These are phyloP conservation scores for Farysia itapuensis DNA, from an alignment of 1,284 basidiomycete genomes.

Conservation along the genomic window DNA sequence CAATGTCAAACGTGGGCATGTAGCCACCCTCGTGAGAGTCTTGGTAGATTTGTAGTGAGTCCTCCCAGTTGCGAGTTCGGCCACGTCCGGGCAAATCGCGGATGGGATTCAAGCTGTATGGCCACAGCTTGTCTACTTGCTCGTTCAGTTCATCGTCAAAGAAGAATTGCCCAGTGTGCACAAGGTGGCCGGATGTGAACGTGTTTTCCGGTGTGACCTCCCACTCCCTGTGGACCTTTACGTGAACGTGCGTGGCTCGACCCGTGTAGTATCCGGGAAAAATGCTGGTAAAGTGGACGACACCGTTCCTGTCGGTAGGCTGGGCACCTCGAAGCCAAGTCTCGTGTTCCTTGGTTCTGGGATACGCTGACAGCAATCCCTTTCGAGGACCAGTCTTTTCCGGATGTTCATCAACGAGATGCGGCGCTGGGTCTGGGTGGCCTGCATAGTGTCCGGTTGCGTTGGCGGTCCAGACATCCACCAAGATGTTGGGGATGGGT, in stretches of 20 bases:
- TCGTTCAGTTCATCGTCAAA: constrained; percentile 68
- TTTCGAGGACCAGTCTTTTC: constrained; percentile 57
- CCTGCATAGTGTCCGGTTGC: constrained; percentile 62
- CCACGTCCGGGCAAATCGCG: constrained; percentile 53
- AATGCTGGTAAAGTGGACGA: constrained; percentile 69
- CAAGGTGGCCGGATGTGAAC: constrained; percentile 62
- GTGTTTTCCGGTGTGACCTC: constrained; percentile 60
- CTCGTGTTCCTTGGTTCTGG: constrained; percentile 61
- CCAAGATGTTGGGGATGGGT: constrained; percentile 69
- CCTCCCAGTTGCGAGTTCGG: constrained; percentile 62
- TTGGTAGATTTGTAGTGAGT: constrained; percentile 62
- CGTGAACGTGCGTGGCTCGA: constrained; percentile 63
- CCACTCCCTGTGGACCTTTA: constrained; percentile 61
- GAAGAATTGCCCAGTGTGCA: constrained; percentile 70
- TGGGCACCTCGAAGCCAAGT: constrained; percentile 70
- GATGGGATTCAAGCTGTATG: constrained; percentile 62
- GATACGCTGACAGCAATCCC: constrained; percentile 61
- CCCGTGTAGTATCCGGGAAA: constrained; percentile 68
- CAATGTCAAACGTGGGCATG: constrained; percentile 61
- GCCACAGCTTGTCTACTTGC: constrained; percentile 60
- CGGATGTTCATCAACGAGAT: constrained; percentile 59
- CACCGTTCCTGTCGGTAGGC: constrained; percentile 70
- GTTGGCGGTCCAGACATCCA: constrained; percentile 70
- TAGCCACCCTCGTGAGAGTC: constrained; percentile 60
- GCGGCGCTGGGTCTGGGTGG: constrained; percentile 61